A percentile compares a stretch with the other conserved stretches of the same genome.
phyloP scores from a whole-genome alignment of 371 early-diverging fungal genomes.

The Batrachochytrium dendrobatidis region DNA sequence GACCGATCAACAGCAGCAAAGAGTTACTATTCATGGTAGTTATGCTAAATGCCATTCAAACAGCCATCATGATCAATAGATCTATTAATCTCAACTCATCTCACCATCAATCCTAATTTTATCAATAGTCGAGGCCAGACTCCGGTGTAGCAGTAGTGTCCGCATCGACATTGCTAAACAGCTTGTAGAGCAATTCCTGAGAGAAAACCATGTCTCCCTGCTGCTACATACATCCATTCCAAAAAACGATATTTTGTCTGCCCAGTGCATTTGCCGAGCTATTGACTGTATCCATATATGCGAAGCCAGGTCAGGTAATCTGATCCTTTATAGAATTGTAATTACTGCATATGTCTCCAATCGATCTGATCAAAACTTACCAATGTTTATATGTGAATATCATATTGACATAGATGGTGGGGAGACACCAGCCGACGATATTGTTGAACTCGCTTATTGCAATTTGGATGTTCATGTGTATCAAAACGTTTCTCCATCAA shows the following conservation, averaged over 20 bases:
- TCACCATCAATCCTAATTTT: background rate
- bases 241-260: background rate
- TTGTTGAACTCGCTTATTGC: background rate
- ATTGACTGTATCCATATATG: background rate
- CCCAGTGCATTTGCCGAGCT: background rate
- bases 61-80: background rate
- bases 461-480: background rate
- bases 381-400: no score
- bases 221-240: background rate
- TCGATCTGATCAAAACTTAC: no score
- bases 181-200: background rate
- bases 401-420: no score
- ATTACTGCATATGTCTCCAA: no score
- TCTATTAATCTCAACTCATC: background rate
- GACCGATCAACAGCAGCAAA: background rate
- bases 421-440: background rate
- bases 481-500: background rate
- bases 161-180: background rate
- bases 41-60: background rate
- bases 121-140: background rate
- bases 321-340: no score
- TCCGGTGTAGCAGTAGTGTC: background rate
- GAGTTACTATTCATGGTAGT: background rate
- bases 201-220: conserved; percentile 2
- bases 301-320: no score